These are phyloP conservation scores for Aspergillus amoenus DNA, from an alignment of 2,329 filamentous ascomycete species.

Conservation along the genomic window DNA sequence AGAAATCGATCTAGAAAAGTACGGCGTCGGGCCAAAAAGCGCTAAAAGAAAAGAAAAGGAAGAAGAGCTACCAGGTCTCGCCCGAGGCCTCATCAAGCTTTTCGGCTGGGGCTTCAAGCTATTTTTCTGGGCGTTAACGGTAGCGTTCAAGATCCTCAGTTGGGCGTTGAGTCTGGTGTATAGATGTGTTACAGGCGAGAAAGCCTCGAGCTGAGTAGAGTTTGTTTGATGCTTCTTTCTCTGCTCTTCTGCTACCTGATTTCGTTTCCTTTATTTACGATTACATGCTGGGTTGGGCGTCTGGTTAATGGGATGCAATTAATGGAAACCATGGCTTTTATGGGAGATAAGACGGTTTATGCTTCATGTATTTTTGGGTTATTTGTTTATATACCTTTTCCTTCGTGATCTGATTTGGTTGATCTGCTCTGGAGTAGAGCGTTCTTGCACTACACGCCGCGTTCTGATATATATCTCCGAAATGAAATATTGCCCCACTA, in stretches of 20 bases:
- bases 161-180: constrained; percentile 43
- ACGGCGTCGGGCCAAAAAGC: constrained; percentile 37
- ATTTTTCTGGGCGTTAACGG: constrained; percentile 38
- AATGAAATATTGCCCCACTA: background rate
- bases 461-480: background rate
- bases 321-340: constrained; percentile 1
- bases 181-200: constrained; percentile 43
- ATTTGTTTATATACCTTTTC: background rate
- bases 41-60: constrained; percentile 29
- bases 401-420: background rate
- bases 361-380: background rate
- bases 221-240: background rate
- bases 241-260: background rate
- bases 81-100: constrained; percentile 34
- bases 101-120: constrained; percentile 41
- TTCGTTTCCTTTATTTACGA: background rate
- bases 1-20: constrained; percentile 48
- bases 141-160: constrained; percentile 40
- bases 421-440: background rate
- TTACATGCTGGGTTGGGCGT: background rate
- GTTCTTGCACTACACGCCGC: background rate
- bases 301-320: background rate
- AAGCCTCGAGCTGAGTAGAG: constrained; percentile 23
- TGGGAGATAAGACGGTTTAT: background rate
- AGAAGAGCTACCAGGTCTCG: constrained; percentile 40